A percentile compares a stretch with the other conserved stretches of the same genome.
Conservation (phyloP, 805 yeast species). For the Candida awuae region DNA sequence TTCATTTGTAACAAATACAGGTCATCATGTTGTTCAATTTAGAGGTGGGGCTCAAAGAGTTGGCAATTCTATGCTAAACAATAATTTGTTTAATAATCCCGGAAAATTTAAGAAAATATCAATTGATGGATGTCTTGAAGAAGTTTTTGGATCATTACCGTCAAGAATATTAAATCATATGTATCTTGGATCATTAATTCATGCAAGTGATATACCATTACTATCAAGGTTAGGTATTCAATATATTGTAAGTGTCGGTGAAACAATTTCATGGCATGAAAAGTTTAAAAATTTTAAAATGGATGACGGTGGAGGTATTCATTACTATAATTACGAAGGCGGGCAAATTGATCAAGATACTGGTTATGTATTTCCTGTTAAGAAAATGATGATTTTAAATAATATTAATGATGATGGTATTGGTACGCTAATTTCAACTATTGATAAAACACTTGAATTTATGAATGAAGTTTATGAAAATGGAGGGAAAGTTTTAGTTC, state of each 20-base stretch:
- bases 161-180: constrained; percentile 76
- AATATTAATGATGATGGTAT: constrained; percentile 88
- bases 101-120: not conserved
- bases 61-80: not conserved
- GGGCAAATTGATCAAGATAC: constrained; percentile 12
- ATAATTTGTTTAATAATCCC: not conserved
- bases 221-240: constrained; percentile 59
- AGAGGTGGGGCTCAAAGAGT: constrained; percentile 5
- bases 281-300: constrained; percentile 12
- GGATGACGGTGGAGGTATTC: constrained; percentile 23
- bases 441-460: constrained; percentile 57
- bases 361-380: constrained; percentile 27
- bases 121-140: constrained; percentile 27
- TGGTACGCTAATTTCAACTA: constrained; percentile 57
- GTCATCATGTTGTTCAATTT: constrained; percentile 26
- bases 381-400: constrained; percentile 51
- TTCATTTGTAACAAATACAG: constrained; percentile 23
- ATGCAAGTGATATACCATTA: constrained; percentile 66
- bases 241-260: constrained; percentile 82
- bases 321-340: constrained; percentile 19
- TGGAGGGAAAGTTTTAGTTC: constrained; percentile 59
- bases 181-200: constrained; percentile 75
- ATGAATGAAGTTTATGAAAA: constrained; percentile 45
- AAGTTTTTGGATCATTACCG: constrained; percentile 61
- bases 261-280: constrained; percentile 56